A percentile compares a stretch with the other conserved stretches of the same genome.
phyloP scores from a whole-genome alignment of 2,329 filamentous ascomycete genomes.

The Diaporthe aspalathi region DNA sequence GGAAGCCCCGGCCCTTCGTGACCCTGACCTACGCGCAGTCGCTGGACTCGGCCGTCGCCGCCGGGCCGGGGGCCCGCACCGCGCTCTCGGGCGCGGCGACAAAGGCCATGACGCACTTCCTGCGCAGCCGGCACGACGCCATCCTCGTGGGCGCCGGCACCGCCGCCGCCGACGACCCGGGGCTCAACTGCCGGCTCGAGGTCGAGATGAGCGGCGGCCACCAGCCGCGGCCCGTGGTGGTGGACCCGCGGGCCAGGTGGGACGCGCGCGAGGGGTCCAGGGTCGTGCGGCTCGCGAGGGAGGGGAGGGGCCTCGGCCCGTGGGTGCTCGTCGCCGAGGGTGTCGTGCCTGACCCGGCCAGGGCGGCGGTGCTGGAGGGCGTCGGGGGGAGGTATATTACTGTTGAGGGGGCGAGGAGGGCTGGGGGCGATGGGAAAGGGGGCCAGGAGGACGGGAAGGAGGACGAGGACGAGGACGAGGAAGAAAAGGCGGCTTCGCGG shows the following conservation, averaged over 20 bases:
- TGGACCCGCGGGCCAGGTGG: slow-evolving; percentile 86
- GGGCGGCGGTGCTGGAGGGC: slow-evolving; percentile 55
- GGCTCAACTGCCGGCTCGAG: slow-evolving; percentile 82
- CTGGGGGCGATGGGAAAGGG: slow-evolving; percentile 43
- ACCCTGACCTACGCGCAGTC: slow-evolving; percentile 93
- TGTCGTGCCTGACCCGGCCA: slow-evolving; percentile 56
- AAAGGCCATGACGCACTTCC: slow-evolving; percentile 93
- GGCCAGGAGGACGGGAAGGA: slow-evolving; percentile 37
- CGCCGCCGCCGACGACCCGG: slow-evolving; percentile 85
- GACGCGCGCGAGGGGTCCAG: slow-evolving; percentile 68
- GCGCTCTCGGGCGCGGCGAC: slow-evolving; percentile 83
- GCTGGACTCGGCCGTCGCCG: slow-evolving; percentile 82
- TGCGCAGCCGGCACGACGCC: slow-evolving; percentile 84
- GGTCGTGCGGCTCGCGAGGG: slow-evolving; percentile 72
- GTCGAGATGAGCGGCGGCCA: slow-evolving; percentile 59
- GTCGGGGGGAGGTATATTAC: slow-evolving; percentile 65
- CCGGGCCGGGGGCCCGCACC: slow-evolving; percentile 84
- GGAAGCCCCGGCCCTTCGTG: slow-evolving; percentile 60
- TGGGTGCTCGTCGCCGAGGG: slow-evolving; percentile 72
- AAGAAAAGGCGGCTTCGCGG: slow-evolving; percentile 47
- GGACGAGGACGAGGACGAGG: slow-evolving; percentile 34
- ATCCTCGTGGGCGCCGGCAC: slow-evolving; percentile 90
- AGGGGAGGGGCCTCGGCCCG: slow-evolving; percentile 77
- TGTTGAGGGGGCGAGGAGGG: slow-evolving; percentile 51
- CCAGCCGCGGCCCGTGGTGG: slow-evolving; percentile 84